Conservation (phyloP, 2,329 filamentous ascomycete genomes). For the Fusarium avenaceum region DNA sequence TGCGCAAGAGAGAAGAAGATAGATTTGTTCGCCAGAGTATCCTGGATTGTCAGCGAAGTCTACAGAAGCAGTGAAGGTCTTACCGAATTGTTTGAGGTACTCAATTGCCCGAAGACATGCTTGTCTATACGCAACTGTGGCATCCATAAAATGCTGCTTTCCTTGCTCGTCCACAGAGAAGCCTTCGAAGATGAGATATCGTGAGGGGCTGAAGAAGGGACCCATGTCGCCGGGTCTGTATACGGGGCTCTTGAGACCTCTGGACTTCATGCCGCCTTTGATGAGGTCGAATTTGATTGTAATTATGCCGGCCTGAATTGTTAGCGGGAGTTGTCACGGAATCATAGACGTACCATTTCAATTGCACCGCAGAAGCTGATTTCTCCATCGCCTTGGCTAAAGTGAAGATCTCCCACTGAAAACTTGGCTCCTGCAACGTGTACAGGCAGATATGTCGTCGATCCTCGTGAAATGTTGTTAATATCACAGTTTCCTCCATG, state of each 20-base stretch:
- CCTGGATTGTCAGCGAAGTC: conserved; percentile 16
- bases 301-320: conserved; percentile 76
- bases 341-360: conserved; percentile 73
- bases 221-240: conserved; percentile 79
- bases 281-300: conserved; percentile 92
- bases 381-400: conserved; percentile 89
- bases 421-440: conserved; percentile 91
- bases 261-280: conserved; percentile 80
- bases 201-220: conserved; percentile 28
- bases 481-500: conserved; percentile 94
- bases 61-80: not conserved
- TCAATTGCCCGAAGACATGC: conserved; percentile 71
- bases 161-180: conserved; percentile 91
- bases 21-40: conserved; percentile 81
- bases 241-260: conserved; percentile 86
- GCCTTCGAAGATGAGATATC: conserved; percentile 67
- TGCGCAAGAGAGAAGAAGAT: conserved; percentile 86
- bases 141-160: conserved; percentile 90
- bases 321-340: not conserved
- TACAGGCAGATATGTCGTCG: conserved; percentile 88
- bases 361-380: conserved; percentile 92
- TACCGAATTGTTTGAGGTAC: conserved; percentile 55
- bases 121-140: conserved; percentile 88
- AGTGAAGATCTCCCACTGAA: conserved; percentile 89
- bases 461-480: conserved; percentile 84